These are phyloP conservation scores for Trypanosoma theileri DNA, from an alignment of 208 protist genomes.

Conservation along the genomic window DNA sequence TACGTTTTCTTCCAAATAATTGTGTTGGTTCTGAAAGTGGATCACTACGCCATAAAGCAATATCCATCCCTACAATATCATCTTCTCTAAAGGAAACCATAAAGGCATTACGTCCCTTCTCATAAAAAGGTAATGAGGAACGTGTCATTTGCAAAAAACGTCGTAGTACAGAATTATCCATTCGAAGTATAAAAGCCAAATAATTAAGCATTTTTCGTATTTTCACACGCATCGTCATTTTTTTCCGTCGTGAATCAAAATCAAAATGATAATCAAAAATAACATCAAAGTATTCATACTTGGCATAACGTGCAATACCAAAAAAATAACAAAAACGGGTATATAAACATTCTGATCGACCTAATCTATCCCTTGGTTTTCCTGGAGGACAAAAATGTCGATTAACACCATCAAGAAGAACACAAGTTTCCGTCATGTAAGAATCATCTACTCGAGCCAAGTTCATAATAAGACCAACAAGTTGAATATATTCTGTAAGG, in stretches of 20 bases:
- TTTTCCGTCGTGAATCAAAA: not conserved
- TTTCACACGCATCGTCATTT: constrained; percentile 13
- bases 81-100: constrained; percentile 23
- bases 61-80: constrained; percentile 31
- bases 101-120: constrained; percentile 32
- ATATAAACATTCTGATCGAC: constrained; percentile 26
- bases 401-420: constrained; percentile 34
- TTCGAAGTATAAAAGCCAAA: constrained; percentile 34
- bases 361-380: constrained; percentile 12
- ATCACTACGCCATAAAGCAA: constrained; percentile 34
- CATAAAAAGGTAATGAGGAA: constrained; percentile 35
- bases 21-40: constrained; percentile 11
- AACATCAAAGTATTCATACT: constrained; percentile 33
- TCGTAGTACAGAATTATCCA: constrained; percentile 31
- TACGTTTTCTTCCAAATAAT: constrained; percentile 16
- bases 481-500: constrained; percentile 22
- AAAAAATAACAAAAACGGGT: constrained; percentile 22
- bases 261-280: constrained; percentile 38
- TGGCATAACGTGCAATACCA: constrained; percentile 12
- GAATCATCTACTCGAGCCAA: constrained; percentile 35
- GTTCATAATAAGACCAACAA: constrained; percentile 36
- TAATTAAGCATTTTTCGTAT: constrained; percentile 39
- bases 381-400: constrained; percentile 31
- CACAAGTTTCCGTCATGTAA: constrained; percentile 28
- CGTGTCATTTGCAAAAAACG: constrained; percentile 36